Percentiles rank a stretch among this genome's conserved stretches.
Evolutionary conservation across 176 grass and related monocot genomes (phyloP).

Genomic region (Hsuehochloa calcarea): DNA sequence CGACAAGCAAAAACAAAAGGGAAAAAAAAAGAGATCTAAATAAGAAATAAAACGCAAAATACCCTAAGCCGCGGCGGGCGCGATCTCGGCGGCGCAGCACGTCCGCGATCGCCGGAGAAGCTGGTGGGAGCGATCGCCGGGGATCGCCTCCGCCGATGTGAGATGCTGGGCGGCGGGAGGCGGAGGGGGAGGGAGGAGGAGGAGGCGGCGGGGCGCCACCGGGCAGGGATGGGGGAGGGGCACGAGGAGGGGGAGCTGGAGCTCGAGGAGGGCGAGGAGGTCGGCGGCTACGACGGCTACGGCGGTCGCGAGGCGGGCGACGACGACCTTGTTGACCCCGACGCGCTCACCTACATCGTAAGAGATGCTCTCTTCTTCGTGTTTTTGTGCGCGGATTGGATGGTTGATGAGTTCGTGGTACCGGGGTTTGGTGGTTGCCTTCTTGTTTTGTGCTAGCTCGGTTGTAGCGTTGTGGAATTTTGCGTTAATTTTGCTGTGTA

Average conservation of each 20-base stretch:
- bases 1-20: background rate
- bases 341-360: slow-evolving; percentile 59
- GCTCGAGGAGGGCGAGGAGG: slow-evolving; percentile 49
- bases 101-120: slow-evolving; percentile 8
- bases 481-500: background rate
- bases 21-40: slow-evolving; percentile 17
- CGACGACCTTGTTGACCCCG: slow-evolving; percentile 37
- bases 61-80: slow-evolving; percentile 25
- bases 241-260: slow-evolving; percentile 54
- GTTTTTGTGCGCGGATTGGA: background rate
- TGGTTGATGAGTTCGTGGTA: background rate
- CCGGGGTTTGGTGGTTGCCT: background rate
- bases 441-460: slow-evolving; percentile 1
- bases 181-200: background rate
- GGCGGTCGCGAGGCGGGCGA: background rate
- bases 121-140: background rate
- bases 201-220: background rate
- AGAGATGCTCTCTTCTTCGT: slow-evolving; percentile 17
- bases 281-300: background rate
- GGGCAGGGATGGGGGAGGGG: background rate
- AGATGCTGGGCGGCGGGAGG: slow-evolving; percentile 15
- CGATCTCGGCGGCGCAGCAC: slow-evolving; percentile 33
- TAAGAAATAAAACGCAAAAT: slow-evolving; percentile 4
- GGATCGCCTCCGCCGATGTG: background rate
- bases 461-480: background rate